Conservation (phyloP, 1,139 yeast genomes). For the Yamadazyma sp. region DNA sequence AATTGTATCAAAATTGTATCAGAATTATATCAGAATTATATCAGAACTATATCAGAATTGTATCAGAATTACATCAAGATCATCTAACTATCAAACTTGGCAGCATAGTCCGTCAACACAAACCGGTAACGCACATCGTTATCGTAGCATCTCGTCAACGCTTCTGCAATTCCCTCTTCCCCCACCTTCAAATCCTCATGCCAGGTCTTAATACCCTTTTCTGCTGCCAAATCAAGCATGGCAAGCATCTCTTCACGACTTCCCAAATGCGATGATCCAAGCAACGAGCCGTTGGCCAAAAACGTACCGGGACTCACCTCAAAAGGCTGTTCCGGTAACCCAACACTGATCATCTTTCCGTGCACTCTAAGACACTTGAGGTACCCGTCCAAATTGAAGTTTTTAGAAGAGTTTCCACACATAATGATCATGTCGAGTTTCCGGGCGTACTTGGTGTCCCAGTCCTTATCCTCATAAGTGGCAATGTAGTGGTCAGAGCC, state of each 20-base stretch:
- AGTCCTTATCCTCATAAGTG: constrained; percentile 37
- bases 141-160: constrained; percentile 30
- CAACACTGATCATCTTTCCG: constrained; percentile 53
- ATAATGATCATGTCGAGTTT: constrained; percentile 49
- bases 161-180: constrained; percentile 36
- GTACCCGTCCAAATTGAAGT: constrained; percentile 32
- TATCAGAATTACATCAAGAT: no score
- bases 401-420: constrained; percentile 46
- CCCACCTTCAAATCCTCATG: constrained; percentile 53
- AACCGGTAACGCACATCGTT: constrained; percentile 64
- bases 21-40: no score
- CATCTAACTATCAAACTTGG: no score
- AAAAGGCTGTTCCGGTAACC: constrained; percentile 36
- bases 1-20: no score
- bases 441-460: constrained; percentile 33
- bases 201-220: constrained; percentile 55
- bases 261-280: constrained; percentile 46
- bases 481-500: constrained; percentile 43
- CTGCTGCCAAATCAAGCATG: constrained; percentile 53
- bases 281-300: constrained; percentile 40
- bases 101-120: constrained; percentile 56
- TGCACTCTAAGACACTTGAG: constrained; percentile 30
- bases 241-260: constrained; percentile 53
- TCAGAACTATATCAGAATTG: no score
- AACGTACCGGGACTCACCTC: constrained; percentile 14